Base-by-base conservation (phyloP, 169 alveolate species). In the Plasmodium gallinaceum region DNA sequence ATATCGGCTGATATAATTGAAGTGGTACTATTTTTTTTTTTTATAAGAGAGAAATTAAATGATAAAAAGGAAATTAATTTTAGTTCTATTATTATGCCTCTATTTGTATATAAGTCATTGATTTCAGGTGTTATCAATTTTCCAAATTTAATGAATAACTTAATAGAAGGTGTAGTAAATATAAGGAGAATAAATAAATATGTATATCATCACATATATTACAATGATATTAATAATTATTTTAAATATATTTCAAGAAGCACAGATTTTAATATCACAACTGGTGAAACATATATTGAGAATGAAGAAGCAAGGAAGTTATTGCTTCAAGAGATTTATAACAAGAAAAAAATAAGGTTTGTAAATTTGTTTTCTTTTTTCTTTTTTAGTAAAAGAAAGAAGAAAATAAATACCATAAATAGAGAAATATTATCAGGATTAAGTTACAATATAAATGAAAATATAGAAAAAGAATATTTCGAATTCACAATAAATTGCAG, bases 1-100 rank as follows among this genome's bases (percentile, higher is more conserved):
- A 57, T 76, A 16, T 76, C 89, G 5, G 45, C 89, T 48, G 76
- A 76, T 52, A 76, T 76, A 76, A 32, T 76, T 62, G 89, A 76
- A 76, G 89, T 76, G 69, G 74, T 76, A 9, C 12, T 76, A 48
- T 76, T 76, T 32, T 76, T 62, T 61, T 64, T 62, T 6, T 76
- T 45, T 76, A 22, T 76, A 76, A 62, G 68, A 42, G 89, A 76
- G 26, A 65, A 65, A 64, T 62, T 76, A 51, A 42, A 76, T 39
- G 62, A 76, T 24, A 18, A 54, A 64, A 65, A 58, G 62, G 78
- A 76, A 37, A 42, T 76, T 48, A 76, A 37, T 46, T 76, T 76
- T 62, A 62, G 71, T 12, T 65, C 74, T 45, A 76, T 76, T 76
- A 46, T 76, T 42, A 62, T 65, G 74, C 89, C 89, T 7, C 64